These are phyloP conservation scores for Cunninghamia lanceolata DNA, from an alignment of 75 land plant genomes.

Conservation along the genomic window DNA sequence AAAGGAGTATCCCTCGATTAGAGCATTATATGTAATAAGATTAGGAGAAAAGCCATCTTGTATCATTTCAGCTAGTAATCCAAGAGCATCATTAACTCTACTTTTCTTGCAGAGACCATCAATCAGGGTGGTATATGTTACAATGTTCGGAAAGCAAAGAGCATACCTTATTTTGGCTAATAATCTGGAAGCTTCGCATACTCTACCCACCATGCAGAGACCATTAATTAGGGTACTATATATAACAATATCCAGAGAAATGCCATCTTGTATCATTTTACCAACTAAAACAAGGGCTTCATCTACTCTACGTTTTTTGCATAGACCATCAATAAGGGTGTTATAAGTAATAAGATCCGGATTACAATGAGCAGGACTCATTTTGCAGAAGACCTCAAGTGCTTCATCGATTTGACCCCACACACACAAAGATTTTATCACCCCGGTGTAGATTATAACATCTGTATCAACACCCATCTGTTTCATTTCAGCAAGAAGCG, in stretches of 20 bases:
- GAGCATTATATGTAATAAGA: conserved; percentile 13
- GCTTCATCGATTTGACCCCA: neutral
- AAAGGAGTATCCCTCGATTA: conserved; percentile 14
- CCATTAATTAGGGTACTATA: conserved; percentile 46
- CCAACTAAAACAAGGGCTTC: conserved; percentile 3
- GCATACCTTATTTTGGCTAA: neutral
- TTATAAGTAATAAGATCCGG: conserved; percentile 11
- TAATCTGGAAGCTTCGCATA: neutral
- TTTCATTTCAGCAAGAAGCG: neutral
- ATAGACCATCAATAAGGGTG: conserved; percentile 4
- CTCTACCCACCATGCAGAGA: conserved; percentile 12
- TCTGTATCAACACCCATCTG: neutral
- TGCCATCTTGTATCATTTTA: conserved; percentile 12
- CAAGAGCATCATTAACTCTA: conserved; percentile 3
- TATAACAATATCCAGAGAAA: conserved; percentile 17
- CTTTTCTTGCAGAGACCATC: conserved; percentile 15
- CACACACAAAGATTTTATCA: neutral
- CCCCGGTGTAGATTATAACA: neutral
- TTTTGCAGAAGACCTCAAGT: neutral
- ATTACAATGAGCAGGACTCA: neutral
- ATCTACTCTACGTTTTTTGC: neutral
- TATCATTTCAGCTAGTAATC: conserved; percentile 13
- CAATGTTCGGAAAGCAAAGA: conserved; percentile 8
- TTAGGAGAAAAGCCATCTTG: conserved; percentile 9
- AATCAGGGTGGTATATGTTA: conserved; percentile 13